Base-by-base conservation (phyloP, 2,329 filamentous ascomycete species). In the Albifimbria verrucaria region DNA sequence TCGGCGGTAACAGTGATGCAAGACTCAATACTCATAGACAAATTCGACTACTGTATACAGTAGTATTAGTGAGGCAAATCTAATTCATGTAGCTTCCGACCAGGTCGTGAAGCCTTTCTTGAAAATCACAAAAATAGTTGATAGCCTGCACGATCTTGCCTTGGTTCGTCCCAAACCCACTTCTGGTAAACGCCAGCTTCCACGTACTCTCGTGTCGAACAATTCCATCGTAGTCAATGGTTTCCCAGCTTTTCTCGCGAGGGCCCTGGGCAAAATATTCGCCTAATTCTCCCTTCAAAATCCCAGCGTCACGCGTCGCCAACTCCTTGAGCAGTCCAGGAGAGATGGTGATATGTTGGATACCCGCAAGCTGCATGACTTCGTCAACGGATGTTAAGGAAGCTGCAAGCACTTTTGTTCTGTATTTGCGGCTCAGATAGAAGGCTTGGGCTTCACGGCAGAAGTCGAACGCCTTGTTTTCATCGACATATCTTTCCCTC, bases 291-390 rank as follows among this genome's bases (percentile, higher is more conserved):
- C 66, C 66, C 25, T 65, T 54, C 64, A 67, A 67, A 0, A 62
- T 51, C 4, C 68, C 62, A 6, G 65, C 58, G 1, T 70, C 61
- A 12, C 71, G 71, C 12, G 68, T 64, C 0, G 73, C 68, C n/a
- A 84, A 70, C 28, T 75, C 68, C 9, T 65, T 65, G 23, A 87
- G 68, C 2, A 86, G 65, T 1, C 66, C 68, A 0, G 83, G 82
- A 0, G 82, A 73, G 32, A 88, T 73, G 0, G 83, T 86, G 21
- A 87, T 78, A 61, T 84, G 79, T 36, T 83, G 70, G 2, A 79
- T 77, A 1, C 83, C 82, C 2, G 80, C 79, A 2, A 87, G 71
- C 45, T 71, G 71, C 70, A 83, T 78, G n/a, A 83, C 78, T 58
- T 88, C 82, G 2, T 79, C 74, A 1, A 77, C 73, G 0, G 76